Conservation (phyloP, 1,284 basidiomycete species). For the Microbotryum intermedium region DNA sequence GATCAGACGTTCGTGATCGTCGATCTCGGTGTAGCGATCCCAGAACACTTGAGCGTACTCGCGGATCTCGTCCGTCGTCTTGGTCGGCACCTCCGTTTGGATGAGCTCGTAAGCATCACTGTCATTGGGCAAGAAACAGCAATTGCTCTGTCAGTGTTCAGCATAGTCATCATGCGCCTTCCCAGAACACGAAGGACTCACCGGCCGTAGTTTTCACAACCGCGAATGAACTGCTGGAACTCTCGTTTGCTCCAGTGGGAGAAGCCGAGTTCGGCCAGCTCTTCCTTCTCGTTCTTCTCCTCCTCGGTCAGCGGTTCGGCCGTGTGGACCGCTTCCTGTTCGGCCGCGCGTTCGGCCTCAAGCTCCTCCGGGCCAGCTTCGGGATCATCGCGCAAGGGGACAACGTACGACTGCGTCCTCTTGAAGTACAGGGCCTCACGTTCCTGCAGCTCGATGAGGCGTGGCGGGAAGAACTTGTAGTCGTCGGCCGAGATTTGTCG, state of each 20-base stretch:
- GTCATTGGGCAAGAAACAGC: slow-evolving; percentile 26
- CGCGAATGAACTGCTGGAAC: slow-evolving; percentile 83
- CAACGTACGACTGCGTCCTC: slow-evolving; percentile 60
- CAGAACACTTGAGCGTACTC: slow-evolving; percentile 80
- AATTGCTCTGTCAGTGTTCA: neutral
- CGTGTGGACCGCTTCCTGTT: slow-evolving; percentile 78
- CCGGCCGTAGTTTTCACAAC: slow-evolving; percentile 77
- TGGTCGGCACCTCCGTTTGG: slow-evolving; percentile 65
- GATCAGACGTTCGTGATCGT: slow-evolving; percentile 66
- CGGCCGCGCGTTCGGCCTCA: slow-evolving; percentile 68
- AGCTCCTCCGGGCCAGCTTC: slow-evolving; percentile 75
- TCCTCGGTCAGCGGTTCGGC: slow-evolving; percentile 83
- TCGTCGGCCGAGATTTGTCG: slow-evolving; percentile 51
- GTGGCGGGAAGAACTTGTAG: slow-evolving; percentile 91
- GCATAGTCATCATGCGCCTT: neutral
- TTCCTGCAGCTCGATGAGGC: slow-evolving; percentile 76
- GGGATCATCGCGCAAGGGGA: slow-evolving; percentile 56
- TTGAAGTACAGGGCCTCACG: slow-evolving; percentile 74
- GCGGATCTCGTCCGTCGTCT: slow-evolving; percentile 70
- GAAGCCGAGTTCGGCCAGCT: slow-evolving; percentile 68
- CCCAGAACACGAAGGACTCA: slow-evolving; percentile 1
- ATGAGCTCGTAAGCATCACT: slow-evolving; percentile 66
- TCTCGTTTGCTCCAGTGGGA: slow-evolving; percentile 84
- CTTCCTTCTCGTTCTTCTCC: slow-evolving; percentile 63
- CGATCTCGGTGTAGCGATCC: slow-evolving; percentile 77